These are phyloP conservation scores for Aspergillus texensis DNA, from an alignment of 2,329 filamentous ascomycete species.

Conservation along the genomic window DNA sequence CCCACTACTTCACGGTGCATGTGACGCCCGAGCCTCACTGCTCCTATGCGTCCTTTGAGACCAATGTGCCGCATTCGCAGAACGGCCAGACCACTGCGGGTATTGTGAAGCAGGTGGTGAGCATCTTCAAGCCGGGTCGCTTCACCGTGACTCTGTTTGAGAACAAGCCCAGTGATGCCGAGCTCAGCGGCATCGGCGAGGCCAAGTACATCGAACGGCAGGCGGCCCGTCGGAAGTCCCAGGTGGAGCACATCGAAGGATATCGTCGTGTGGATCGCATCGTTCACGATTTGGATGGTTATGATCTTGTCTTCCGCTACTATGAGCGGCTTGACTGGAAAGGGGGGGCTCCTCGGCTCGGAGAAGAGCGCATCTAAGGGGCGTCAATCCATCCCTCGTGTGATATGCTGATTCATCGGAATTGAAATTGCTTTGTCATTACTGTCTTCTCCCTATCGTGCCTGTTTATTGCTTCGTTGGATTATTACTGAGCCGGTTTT, in stretches of 20 bases:
- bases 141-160: conserved; percentile 98
- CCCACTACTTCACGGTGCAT: conserved; percentile 97
- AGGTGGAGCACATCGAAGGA: conserved; percentile 78
- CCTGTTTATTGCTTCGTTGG: not conserved
- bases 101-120: conserved; percentile 89
- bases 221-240: conserved; percentile 48
- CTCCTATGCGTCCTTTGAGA: conserved; percentile 97
- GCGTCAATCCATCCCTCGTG: conserved; percentile 6
- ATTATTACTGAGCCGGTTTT: not conserved
- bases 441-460: not conserved
- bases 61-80: conserved; percentile 89
- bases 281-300: conserved; percentile 95
- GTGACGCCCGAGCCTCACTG: conserved; percentile 97
- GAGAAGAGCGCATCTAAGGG: conserved; percentile 47
- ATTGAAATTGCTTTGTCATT: not conserved
- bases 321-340: conserved; percentile 88
- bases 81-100: conserved; percentile 85
- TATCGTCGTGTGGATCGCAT: conserved; percentile 92
- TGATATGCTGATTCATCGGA: not conserved
- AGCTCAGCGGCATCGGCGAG: conserved; percentile 35
- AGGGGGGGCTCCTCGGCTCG: conserved; percentile 64
- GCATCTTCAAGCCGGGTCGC: conserved; percentile 95
- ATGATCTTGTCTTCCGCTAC: conserved; percentile 94
- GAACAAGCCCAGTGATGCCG: conserved; percentile 63
- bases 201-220: conserved; percentile 47